Conservation (phyloP, 2,329 filamentous ascomycete species). For the Colletotrichum gigasporum region DNA sequence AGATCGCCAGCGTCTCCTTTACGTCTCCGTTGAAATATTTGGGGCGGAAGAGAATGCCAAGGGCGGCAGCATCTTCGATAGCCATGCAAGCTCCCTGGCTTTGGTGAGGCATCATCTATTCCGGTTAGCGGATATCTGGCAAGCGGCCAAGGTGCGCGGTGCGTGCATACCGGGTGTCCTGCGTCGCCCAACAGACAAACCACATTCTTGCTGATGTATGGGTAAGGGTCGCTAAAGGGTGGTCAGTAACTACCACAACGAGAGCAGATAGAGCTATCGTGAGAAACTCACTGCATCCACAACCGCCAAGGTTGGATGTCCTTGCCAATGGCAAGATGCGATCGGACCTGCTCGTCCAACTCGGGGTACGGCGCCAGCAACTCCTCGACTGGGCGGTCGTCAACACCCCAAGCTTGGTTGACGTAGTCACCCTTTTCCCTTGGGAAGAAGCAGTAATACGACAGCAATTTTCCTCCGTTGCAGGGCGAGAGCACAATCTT, state of each 20-base stretch:
- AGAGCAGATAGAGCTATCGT: background rate
- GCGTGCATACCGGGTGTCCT: slow-evolving; percentile 63
- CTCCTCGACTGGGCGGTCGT: slow-evolving; percentile 63
- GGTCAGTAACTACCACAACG: background rate
- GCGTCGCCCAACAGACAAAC: slow-evolving; percentile 73
- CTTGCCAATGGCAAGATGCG: slow-evolving; percentile 66
- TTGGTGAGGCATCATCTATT: slow-evolving; percentile 63
- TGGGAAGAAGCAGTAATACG: slow-evolving; percentile 77
- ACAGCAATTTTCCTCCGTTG: slow-evolving; percentile 71
- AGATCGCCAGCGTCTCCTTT: slow-evolving; percentile 55
- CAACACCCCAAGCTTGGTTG: slow-evolving; percentile 67
- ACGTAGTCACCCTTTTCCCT: slow-evolving; percentile 67
- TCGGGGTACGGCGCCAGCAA: slow-evolving; percentile 68
- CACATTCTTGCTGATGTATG: slow-evolving; percentile 59
- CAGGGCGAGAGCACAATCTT: slow-evolving; percentile 78
- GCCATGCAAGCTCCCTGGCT: slow-evolving; percentile 76
- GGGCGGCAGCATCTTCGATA: slow-evolving; percentile 71
- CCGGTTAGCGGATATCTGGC: background rate
- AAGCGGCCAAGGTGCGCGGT: background rate
- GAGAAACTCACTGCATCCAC: slow-evolving; percentile 61
- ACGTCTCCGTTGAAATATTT: slow-evolving; percentile 58
- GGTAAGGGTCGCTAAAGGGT: slow-evolving; percentile 55
- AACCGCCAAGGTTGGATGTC: slow-evolving; percentile 74
- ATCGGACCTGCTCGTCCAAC: slow-evolving; percentile 65
- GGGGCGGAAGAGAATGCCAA: slow-evolving; percentile 68